Base-by-base conservation (phyloP, 2,329 filamentous ascomycete species). In the Metarhizium anisopliae region DNA sequence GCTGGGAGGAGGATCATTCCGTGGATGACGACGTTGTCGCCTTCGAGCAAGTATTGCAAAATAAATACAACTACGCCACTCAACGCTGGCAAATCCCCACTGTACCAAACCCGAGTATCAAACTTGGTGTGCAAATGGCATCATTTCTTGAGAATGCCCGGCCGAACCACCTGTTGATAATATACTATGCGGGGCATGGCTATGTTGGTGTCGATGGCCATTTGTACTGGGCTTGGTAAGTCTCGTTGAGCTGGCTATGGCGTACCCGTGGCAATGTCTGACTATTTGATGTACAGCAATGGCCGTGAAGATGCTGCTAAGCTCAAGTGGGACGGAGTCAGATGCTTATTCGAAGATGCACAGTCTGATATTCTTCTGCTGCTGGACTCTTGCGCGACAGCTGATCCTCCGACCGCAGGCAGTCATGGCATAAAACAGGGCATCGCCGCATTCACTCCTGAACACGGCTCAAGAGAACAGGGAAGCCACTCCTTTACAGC, bases 201-300 rank as follows among this genome's bases (percentile, higher is more conserved):
- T 84, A 78, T 62, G 71, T 80, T 43, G 77, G 78, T n/a, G 61
- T 74, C 11, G 81, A 86, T 65, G 78, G 78, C 62, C 81, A 85
- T 67, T 71, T 85, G 30, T 85, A 84, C 66, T 86, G 83, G 83
- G 81, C 83, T 56, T 81, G 81, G 83, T 86, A 75, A 73, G 82
- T 76, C 55, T 53, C 7, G 14, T 30, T 45, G n/a, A 36, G 40
- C 36, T 25, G 18, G n/a, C 14, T 5, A 52, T 50, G 43, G 29
- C 35, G 38, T n/a, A 53, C 35, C 16, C 35, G n/a, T 29, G 20
- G 30, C 36, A 40, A 42, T 51, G 14, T 71, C 74, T 78, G 66
- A 79, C 63, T 54, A 54, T 55, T 11, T 43, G 56, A 50, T 59
- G 60, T 56, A 53, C 66, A 86, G 83, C 70, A 81, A 82, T 68